Base-by-base conservation (phyloP, 495 filamentous ascomycete species). In the Xanthoparmelia taractica region DNA sequence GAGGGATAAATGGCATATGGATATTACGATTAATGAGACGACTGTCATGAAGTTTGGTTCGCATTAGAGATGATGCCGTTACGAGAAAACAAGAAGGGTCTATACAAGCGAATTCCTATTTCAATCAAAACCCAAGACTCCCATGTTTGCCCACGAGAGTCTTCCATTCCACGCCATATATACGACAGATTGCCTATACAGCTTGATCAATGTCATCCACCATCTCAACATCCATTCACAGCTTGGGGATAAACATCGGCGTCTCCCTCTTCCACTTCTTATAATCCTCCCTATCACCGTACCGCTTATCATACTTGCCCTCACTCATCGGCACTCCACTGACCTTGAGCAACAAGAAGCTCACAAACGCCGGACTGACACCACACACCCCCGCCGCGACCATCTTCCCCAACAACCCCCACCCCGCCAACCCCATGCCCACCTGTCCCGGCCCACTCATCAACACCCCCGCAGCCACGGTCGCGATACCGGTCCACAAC, bases 241-340 rank as follows among this genome's bases (percentile, higher is more conserved):
- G n/a, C 76, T 87, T 87, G 1, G 86, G 84, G 58, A 87, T 71
- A 64, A 87, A 81, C 75, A 83, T 81, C 1, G 86, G 85, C 48
- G 83, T 86, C 60, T 85, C 81, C 69, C 74, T 74, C 75, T 86
- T 88, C 87, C 85, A 87, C 66, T 77, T 71, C 68, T 85, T 76
- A 64, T 87, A 88, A 58, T 87, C 87, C 70, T 83, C 80, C 33
- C 80, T 73, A 63, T 83, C 75, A n/a, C 83, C 81, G 72, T 80
- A 88, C 64, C 73, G 73, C 68, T 80, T 80, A 71, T 87, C 82
- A 67, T 88, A 87, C 73, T 87, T 88, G 41, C 73, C 77, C 74
- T 88, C 84, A 60, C 79, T 84, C 66, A 86, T 60, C 11, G 84
- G 83, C 31, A 87, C 73, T 18, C 86, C 84, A 20, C 74, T 77